A percentile compares a stretch with the other conserved stretches of the same genome.
Evolutionary conservation across 352 stramenopile species (phyloP).

Genomic region (Chrysophaeum taylorii): DNA sequence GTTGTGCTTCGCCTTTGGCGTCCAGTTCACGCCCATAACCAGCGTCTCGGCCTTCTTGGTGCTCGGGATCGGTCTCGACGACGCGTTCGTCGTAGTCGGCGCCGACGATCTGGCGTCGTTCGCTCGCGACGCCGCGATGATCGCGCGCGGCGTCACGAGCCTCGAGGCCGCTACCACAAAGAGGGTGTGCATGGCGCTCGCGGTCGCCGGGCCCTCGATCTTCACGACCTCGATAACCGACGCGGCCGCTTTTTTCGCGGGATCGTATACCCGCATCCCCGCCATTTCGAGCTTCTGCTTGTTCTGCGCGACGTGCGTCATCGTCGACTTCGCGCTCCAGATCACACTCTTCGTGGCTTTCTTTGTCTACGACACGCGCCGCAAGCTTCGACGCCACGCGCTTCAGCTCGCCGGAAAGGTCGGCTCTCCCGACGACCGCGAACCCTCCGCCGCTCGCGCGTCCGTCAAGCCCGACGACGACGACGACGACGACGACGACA

Average conservation of each 20-base stretch:
- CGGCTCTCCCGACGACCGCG: no score
- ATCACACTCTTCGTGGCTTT: not conserved
- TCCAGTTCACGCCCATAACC: not conserved
- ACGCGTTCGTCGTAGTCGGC: slow-evolving; percentile 1
- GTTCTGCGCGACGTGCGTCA: not conserved
- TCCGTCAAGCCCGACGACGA: not conserved
- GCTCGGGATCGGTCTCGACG: not conserved
- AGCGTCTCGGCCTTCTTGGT: not conserved
- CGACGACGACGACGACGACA: not conserved
- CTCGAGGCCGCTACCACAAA: no score
- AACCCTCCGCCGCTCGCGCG: no score
- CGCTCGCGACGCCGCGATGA: no score
- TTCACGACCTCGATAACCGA: not conserved
- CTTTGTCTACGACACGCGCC: no score
- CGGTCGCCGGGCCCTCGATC: not conserved
- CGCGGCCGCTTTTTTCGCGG: not conserved
- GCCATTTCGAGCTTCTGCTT: not conserved
- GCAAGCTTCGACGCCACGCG: no score
- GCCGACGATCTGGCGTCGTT: no score
- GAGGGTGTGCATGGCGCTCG: not conserved
- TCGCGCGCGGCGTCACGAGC: no score
- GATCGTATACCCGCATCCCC: not conserved
- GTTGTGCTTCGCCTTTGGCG: not conserved
- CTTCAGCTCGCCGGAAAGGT: no score
- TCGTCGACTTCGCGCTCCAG: not conserved